Evolutionary conservation across 306 rosid species (phyloP).

Genomic region (Dryas octopetala): DNA sequence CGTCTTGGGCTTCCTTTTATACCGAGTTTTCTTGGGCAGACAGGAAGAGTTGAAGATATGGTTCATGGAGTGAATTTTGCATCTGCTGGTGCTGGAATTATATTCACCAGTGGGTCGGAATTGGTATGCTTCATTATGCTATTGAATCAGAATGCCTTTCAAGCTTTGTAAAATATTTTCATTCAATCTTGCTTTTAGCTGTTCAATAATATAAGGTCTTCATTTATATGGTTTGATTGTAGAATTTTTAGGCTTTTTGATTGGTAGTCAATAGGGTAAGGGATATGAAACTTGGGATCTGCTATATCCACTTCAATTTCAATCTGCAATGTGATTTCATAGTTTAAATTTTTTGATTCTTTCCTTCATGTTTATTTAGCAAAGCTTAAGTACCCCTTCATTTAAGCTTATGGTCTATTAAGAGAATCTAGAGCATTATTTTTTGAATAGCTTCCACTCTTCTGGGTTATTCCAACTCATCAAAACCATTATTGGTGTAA

Average conservation of each 20-base stretch:
- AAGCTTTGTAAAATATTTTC: too few species aligned
- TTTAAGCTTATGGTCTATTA: not conserved
- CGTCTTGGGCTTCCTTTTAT: slow-evolving; percentile 89
- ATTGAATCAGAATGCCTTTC: not conserved
- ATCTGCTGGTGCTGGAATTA: slow-evolving; percentile 92
- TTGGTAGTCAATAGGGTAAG: not conserved
- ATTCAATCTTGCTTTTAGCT: too few species aligned
- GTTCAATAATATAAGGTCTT: not conserved
- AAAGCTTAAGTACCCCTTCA: not conserved
- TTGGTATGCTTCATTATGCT: slow-evolving; percentile 45
- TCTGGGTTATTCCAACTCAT: not conserved
- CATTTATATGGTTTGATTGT: not conserved
- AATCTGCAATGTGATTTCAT: not conserved
- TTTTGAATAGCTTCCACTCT: not conserved
- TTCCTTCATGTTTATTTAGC: too few species aligned
- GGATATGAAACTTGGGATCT: too few species aligned
- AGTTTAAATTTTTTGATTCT: not conserved
- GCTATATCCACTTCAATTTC: not conserved
- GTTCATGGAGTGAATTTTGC: slow-evolving; percentile 79
- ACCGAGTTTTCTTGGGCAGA: slow-evolving; percentile 79
- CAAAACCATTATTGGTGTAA: not conserved
- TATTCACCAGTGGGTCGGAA: slow-evolving; percentile 81
- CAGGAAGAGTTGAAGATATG: slow-evolving; percentile 59
- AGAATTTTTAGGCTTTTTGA: not conserved
- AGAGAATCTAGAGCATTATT: not conserved